phyloP scores from a whole-genome alignment of 1,284 basidiomycete species.

The Rhodotorula sp. region DNA sequence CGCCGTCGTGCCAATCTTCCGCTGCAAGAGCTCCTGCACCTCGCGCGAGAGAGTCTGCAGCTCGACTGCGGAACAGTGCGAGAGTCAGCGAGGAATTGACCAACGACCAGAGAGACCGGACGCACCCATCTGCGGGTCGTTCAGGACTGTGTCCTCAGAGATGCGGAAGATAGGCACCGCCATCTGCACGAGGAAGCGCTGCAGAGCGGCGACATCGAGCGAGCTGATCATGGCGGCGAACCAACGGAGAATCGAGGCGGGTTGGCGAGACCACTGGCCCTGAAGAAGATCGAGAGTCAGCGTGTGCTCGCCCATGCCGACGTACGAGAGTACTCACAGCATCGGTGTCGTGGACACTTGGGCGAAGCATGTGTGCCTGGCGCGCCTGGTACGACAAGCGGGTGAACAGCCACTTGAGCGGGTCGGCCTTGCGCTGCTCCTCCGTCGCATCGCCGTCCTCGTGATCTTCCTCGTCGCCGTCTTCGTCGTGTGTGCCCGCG shows the following conservation, averaged over 20 bases:
- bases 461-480: slow-evolving; percentile 40
- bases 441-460: slow-evolving; percentile 46
- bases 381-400: slow-evolving; percentile 82
- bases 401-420: slow-evolving; percentile 88
- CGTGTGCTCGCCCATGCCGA: not conserved
- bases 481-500: slow-evolving; percentile 42
- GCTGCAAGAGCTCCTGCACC: slow-evolving; percentile 81
- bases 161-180: slow-evolving; percentile 83
- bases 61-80: slow-evolving; percentile 59
- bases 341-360: slow-evolving; percentile 47
- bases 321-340: slow-evolving; percentile 31
- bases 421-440: slow-evolving; percentile 54
- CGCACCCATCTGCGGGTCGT: slow-evolving; percentile 74
- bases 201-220: slow-evolving; percentile 61
- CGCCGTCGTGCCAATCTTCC: slow-evolving; percentile 75
- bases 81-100: not conserved
- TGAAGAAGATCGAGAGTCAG: slow-evolving; percentile 40
- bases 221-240: slow-evolving; percentile 83
- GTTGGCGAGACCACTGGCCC: slow-evolving; percentile 73
- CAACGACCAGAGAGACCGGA: slow-evolving; percentile 27
- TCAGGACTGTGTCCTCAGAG: slow-evolving; percentile 71
- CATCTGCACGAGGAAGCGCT: slow-evolving; percentile 75
- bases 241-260: slow-evolving; percentile 79
- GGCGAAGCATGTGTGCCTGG: slow-evolving; percentile 51
- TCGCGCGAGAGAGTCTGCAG: slow-evolving; percentile 78